Base-by-base conservation (phyloP, 495 filamentous ascomycete genomes). In the Penicillium paxilli region DNA sequence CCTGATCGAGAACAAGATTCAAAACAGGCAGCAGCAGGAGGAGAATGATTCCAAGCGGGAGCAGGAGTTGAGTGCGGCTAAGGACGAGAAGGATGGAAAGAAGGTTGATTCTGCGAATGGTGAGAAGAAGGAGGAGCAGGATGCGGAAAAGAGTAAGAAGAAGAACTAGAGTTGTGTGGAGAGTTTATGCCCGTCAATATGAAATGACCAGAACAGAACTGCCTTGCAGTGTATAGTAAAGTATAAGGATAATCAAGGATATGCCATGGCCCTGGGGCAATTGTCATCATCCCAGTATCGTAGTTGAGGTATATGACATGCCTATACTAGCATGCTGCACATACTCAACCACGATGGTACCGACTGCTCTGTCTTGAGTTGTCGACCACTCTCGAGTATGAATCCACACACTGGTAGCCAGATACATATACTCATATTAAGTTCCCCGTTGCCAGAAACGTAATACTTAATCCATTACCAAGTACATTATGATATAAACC, bases 1-100 rank as follows among this genome's bases (percentile, higher is more conserved):
- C 72, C 76, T 98, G 57, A 98, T 98, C 63, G 94, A 98, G 80
- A 98, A 98, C 76, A 98, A 98, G 86, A 96, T 98, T 55, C 94
- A 98, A 78, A 98, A 98, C 76, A 78, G 92, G 62, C 93, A 96
- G 75, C 90, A 93, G 68, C 91, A 95, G 72, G 94, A 96, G 66
- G 94, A 98, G 69, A 91, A 89, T 72, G 91, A 97, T 59, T 83
- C 82, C 49, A 88, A 87, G 80, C 87, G 88, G 71, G 85, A 88
- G 44, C 87, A 90, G 56, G 72, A 78, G 54, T 70, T 72, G 38
- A 83, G 79, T 52, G 71, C 68, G 32, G 68, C 62, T 19, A 86
- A 87, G 67, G 76, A 65, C 17, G 86, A 86, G 60, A 88, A 88
- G 69, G 85, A 88, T 45, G 78, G 75, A 26, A 84, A 83, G 71